Evolutionary conservation across 2,329 filamentous ascomycete genomes (phyloP).

Genomic region (Thyridium curvatum): DNA sequence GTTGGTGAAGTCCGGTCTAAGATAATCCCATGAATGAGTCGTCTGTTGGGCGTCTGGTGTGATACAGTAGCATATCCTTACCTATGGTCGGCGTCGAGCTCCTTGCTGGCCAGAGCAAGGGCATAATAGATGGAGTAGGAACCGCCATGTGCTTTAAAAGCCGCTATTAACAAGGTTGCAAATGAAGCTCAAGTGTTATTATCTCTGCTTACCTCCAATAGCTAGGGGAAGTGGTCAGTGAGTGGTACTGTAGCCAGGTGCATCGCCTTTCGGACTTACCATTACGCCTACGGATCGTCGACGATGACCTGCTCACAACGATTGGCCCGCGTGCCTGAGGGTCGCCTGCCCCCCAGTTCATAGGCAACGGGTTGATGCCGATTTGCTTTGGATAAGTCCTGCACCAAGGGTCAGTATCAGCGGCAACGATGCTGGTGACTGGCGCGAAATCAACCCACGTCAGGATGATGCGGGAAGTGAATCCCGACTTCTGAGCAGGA

Average conservation of each 20-base stretch:
- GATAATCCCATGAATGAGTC: too few species aligned
- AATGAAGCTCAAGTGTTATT: slow-evolving; percentile 6
- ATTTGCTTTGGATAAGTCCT: slow-evolving; percentile 89
- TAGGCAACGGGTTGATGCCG: slow-evolving; percentile 82
- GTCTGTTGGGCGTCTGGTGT: not conserved
- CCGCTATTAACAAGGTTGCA: slow-evolving; percentile 16
- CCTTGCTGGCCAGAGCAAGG: slow-evolving; percentile 83
- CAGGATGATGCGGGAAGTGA: slow-evolving; percentile 49
- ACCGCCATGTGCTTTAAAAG: slow-evolving; percentile 52
- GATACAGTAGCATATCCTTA: not conserved
- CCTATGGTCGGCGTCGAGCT: slow-evolving; percentile 74
- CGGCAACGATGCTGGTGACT: too few species aligned
- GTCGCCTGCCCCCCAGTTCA: slow-evolving; percentile 82
- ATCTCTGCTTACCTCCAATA: slow-evolving; percentile 9
- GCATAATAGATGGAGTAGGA: slow-evolving; percentile 97
- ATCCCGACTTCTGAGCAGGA: slow-evolving; percentile 32
- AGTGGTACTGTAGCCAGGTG: slow-evolving; percentile 1
- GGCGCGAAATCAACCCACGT: slow-evolving; percentile 29
- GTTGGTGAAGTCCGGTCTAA: slow-evolving; percentile 57
- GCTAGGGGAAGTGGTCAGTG: slow-evolving; percentile 3
- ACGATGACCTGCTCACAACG: slow-evolving; percentile 70
- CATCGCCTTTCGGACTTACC: slow-evolving; percentile 41
- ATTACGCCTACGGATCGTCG: slow-evolving; percentile 75
- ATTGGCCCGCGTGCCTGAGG: slow-evolving; percentile 75
- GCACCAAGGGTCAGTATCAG: not conserved